phyloP scores from a whole-genome alignment of 208 protist genomes.

The Wallacemonas collosoma region DNA sequence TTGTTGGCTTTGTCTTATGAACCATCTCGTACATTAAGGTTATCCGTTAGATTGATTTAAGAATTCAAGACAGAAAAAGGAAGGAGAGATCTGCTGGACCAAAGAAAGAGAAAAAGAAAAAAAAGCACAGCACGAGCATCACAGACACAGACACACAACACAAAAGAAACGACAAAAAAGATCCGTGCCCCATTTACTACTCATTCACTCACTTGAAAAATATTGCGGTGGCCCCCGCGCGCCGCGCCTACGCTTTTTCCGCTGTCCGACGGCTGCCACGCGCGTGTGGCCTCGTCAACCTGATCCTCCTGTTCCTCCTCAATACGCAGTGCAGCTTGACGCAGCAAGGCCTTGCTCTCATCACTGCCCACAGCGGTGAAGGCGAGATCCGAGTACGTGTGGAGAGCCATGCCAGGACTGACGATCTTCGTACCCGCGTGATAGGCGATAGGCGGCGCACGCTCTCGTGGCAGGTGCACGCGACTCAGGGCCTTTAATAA shows the following conservation, averaged over 20 bases:
- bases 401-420: slow-evolving; percentile 32
- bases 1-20: too few species aligned
- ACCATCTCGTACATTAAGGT: too few species aligned
- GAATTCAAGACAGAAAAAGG: slow-evolving; percentile 1
- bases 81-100: background rate
- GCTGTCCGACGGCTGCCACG: slow-evolving; percentile 2
- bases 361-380: slow-evolving; percentile 71
- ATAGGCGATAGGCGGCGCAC: slow-evolving; percentile 45
- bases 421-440: slow-evolving; percentile 31
- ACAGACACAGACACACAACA: too few species aligned
- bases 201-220: slow-evolving; percentile 29
- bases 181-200: background rate
- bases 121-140: too few species aligned
- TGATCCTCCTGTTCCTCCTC: slow-evolving; percentile 57
- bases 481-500: slow-evolving; percentile 58
- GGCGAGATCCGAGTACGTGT: slow-evolving; percentile 72
- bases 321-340: slow-evolving; percentile 71
- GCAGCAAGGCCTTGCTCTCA: slow-evolving; percentile 72
- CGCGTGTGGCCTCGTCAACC: slow-evolving; percentile 2
- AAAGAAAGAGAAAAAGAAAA: too few species aligned
- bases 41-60: background rate
- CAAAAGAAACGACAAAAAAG: slow-evolving; percentile 1
- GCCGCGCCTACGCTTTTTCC: background rate
- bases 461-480: slow-evolving; percentile 49
- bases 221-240: slow-evolving; percentile 28